Conservation (phyloP, 352 stramenopile species). For the Globisporangium cystogenes region DNA sequence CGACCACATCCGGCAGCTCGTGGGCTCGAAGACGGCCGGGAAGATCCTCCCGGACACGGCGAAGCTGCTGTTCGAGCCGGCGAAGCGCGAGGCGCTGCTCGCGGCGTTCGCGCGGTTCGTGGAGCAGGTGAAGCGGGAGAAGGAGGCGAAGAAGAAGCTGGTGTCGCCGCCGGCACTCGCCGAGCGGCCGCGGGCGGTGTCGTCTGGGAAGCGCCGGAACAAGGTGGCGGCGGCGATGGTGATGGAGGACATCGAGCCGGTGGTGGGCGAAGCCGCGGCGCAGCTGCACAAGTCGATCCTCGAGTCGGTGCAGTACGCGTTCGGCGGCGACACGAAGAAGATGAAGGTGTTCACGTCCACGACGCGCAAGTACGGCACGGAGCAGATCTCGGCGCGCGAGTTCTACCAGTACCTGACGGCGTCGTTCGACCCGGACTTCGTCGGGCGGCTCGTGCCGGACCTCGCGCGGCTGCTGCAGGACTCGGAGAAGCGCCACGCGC, state of each 20-base stretch:
- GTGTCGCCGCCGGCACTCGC: conserved; percentile 20
- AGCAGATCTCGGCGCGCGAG: conserved; percentile 81
- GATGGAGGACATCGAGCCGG: conserved; percentile 77
- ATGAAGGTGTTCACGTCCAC: conserved; percentile 86
- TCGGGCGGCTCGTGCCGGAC: conserved; percentile 77
- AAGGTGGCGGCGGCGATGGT: conserved; percentile 38
- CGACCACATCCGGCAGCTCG: conserved; percentile 47
- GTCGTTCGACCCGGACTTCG: conserved; percentile 86
- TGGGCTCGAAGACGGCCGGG: conserved; percentile 66
- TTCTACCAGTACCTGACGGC: conserved; percentile 89
- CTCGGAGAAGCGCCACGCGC: conserved; percentile 75
- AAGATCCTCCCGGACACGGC: conserved; percentile 75
- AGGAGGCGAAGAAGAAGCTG: conserved; percentile 67
- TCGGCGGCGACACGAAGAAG: conserved; percentile 70
- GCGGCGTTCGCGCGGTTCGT: conserved; percentile 62
- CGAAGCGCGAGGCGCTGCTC: conserved; percentile 44
- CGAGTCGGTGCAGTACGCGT: conserved; percentile 66
- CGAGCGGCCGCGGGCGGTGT: conserved; percentile 25
- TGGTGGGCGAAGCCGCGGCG: conserved; percentile 76
- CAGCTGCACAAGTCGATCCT: conserved; percentile 83
- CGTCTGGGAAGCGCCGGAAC: conserved; percentile 36
- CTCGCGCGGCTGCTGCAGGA: conserved; percentile 81
- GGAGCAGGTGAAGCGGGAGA: conserved; percentile 65
- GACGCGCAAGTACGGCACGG: conserved; percentile 78
- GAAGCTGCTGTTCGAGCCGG: conserved; percentile 52